Base-by-base conservation (phyloP, 2,329 filamentous ascomycete species). In the Westerdykella ornata region DNA sequence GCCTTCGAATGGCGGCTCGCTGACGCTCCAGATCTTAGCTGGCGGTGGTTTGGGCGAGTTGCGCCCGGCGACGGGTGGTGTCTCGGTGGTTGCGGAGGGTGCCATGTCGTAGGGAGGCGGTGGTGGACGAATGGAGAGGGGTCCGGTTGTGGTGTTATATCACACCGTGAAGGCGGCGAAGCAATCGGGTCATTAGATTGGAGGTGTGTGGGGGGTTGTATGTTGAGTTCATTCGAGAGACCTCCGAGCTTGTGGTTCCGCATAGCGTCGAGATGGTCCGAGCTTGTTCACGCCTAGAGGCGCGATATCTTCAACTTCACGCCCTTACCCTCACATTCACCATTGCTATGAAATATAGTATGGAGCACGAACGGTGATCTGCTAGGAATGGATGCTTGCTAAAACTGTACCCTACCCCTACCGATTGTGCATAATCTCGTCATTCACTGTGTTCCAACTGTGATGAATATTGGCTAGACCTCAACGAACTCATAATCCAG, bases 1-100 rank as follows among this genome's bases (percentile, higher is more conserved):
- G 46, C 78, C 78, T 53, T 74, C 74, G 62, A 81, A 82, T 2
- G 78, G 78, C 36, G 74, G 77, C 28, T 82, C 79, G 44, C 68
- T 72, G 43, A 75, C 70, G 46, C 66, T 64, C 63, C 73, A 78
- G 43, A 77, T 62, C 49, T 71, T 71, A 22, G 65, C 52, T 9
- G 77, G 77, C 32, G 71, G 68, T 45, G 74, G 72, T 55, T 78
- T 80, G 48, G 72, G 71, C 26, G 70, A 69, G 49, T 73, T 69
- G 62, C 68, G 68, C 49, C 70, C 67, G 35, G 68, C 61, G 20
- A 67, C 46, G 20, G 44, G 52, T 52, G 68, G 66, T 57, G 63
- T 55, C 48, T 69, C 60, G 44, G 62, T 58, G 31, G 51, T 59
- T n/a, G 56, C 56, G 19, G 62, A 62, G 34, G 62, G 61, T n/a